Evolutionary conservation across 2,329 filamentous ascomycete species (phyloP).

Genomic region (Paracoccidioides lutzii): DNA sequence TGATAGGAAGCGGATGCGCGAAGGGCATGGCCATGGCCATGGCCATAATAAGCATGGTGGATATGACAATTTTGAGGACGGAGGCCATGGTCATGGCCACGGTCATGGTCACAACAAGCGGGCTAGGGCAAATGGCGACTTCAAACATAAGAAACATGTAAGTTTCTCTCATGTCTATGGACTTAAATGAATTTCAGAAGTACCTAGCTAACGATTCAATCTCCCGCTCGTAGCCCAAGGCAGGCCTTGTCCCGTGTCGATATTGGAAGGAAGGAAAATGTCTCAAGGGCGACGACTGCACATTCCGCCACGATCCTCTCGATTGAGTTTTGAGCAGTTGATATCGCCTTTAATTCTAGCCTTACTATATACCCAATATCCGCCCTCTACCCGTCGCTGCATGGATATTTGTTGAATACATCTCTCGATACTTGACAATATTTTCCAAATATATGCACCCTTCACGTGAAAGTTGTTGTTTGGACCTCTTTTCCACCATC

Average conservation of each 20-base stretch:
- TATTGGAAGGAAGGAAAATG: constrained; percentile 44
- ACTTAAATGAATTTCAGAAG: neutral
- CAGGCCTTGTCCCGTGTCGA: constrained; percentile 36
- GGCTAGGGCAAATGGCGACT: constrained; percentile 20
- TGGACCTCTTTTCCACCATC: too few species aligned
- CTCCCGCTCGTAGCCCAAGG: constrained; percentile 24
- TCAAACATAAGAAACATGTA: constrained; percentile 27
- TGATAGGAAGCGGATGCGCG: constrained; percentile 27
- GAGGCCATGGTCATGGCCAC: constrained; percentile 13
- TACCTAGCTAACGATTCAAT: neutral
- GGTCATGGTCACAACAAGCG: constrained; percentile 23
- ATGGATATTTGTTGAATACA: neutral
- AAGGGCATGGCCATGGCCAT: constrained; percentile 9
- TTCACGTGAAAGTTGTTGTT: too few species aligned
- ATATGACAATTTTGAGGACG: constrained; percentile 21
- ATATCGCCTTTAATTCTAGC: neutral
- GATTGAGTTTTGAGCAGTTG: constrained; percentile 3
- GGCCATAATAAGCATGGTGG: constrained; percentile 10
- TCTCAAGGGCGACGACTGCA: constrained; percentile 40
- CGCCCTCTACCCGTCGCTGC: neutral
- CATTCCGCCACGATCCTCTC: constrained; percentile 34
- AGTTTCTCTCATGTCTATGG: constrained; percentile 7
- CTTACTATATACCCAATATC: neutral
- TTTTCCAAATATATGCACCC: neutral
- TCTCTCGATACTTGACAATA: neutral